These are phyloP conservation scores for Candida coquimbonensis DNA, from an alignment of 805 yeast species.

Conservation along the genomic window DNA sequence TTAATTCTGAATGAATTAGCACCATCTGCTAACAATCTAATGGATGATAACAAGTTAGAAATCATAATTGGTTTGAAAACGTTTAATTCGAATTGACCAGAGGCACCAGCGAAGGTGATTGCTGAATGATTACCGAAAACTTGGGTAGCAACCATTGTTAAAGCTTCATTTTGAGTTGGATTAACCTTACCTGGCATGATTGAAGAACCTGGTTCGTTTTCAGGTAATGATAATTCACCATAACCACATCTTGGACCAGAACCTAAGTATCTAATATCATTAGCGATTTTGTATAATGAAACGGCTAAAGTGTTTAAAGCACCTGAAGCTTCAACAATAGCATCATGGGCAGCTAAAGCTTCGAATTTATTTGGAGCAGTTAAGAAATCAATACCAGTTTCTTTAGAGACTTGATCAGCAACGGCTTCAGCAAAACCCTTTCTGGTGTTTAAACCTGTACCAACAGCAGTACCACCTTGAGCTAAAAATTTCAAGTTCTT, in stretches of 20 bases:
- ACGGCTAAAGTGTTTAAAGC: constrained; percentile 93
- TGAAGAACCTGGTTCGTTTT: constrained; percentile 98
- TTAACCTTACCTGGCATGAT: constrained; percentile 99
- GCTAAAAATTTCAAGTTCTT: constrained; percentile 79
- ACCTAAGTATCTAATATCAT: constrained; percentile 96
- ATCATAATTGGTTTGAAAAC: constrained; percentile 97
- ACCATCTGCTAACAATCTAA: constrained; percentile 88
- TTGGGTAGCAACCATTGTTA: constrained; percentile 97
- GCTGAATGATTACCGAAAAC: constrained; percentile 95
- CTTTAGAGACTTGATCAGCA: constrained; percentile 77
- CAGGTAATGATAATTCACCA: constrained; percentile 92
- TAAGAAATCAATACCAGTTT: constrained; percentile 82
- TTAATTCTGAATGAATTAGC: constrained; percentile 81
- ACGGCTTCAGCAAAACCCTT: constrained; percentile 83
- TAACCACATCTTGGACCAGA: constrained; percentile 99
- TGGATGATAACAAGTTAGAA: constrained; percentile 79
- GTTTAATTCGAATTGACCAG: constrained; percentile 97
- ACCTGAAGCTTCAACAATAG: constrained; percentile 95
- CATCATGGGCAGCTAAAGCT: constrained; percentile 98
- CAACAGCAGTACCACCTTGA: constrained; percentile 99
- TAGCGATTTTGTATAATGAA: constrained; percentile 92
- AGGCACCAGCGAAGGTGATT: constrained; percentile 95
- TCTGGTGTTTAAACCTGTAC: constrained; percentile 94
- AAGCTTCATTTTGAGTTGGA: constrained; percentile 98
- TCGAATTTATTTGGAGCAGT: constrained; percentile 99